These are phyloP conservation scores for Phaseolus lunatus DNA, from an alignment of 306 rosid genomes.

Conservation along the genomic window DNA sequence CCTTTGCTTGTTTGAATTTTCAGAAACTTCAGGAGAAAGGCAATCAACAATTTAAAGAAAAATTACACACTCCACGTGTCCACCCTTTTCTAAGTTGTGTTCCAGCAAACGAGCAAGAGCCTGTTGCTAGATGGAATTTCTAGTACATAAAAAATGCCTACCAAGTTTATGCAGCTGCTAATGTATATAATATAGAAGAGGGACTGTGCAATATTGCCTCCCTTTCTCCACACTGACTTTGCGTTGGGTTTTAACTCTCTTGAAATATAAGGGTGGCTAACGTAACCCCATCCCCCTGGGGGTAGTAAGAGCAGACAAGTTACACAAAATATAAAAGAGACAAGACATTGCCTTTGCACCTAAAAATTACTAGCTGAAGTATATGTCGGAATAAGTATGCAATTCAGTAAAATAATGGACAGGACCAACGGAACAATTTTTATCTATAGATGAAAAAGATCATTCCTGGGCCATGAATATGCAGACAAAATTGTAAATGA, in stretches of 20 bases:
- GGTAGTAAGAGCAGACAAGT: not conserved
- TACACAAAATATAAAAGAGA: conserved; percentile 9
- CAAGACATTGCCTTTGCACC: not conserved
- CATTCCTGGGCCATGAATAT: conserved; percentile 21
- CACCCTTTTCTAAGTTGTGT: not conserved
- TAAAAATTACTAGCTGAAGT: not conserved
- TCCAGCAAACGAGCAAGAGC: conserved; percentile 20
- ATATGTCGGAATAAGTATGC: conserved; percentile 16
- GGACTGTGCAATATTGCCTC: not conserved
- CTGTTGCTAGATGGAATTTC: not conserved
- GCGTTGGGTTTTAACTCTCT: conserved; percentile 10
- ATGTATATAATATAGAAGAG: not conserved
- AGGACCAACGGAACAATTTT: not conserved
- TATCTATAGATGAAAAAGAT: not conserved
- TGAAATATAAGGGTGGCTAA: conserved; percentile 7
- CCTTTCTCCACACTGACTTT: not conserved
- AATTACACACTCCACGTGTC: not conserved
- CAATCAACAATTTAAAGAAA: conserved; percentile 6
- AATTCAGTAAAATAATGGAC: conserved; percentile 7
- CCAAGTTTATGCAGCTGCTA: not conserved
- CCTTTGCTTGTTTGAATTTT: conserved; percentile 22
- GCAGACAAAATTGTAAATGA: conserved; percentile 1
- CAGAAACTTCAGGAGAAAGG: not conserved
- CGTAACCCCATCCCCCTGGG: not conserved
- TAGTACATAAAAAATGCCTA: not conserved